phyloP scores from a whole-genome alignment of 1,284 basidiomycete genomes.

The Taiwanofungus camphoratus region DNA sequence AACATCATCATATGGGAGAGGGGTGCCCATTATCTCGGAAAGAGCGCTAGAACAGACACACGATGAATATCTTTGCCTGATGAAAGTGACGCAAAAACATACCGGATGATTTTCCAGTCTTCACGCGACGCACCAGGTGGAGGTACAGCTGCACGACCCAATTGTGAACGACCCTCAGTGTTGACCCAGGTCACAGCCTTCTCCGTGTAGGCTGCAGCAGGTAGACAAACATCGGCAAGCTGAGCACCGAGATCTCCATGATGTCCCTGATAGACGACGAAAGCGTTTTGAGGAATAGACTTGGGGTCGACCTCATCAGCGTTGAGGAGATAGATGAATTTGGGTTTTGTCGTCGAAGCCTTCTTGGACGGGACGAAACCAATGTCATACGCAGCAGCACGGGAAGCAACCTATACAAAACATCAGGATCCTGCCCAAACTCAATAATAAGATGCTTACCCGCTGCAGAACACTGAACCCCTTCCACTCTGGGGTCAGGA shows the following conservation, averaged over 20 bases:
- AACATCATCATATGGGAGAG: constrained; percentile 90
- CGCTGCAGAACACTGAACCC: constrained; percentile 93
- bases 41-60: constrained; percentile 54
- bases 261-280: constrained; percentile 99
- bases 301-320: constrained; percentile 92
- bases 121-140: constrained; percentile 93
- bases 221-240: constrained; percentile 93
- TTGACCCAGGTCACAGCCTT: constrained; percentile 95
- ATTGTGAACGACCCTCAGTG: constrained; percentile 91
- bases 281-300: constrained; percentile 90
- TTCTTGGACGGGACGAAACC: constrained; percentile 85
- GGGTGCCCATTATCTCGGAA: constrained; percentile 79
- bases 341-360: constrained; percentile 75
- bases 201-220: constrained; percentile 94
- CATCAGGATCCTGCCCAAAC: too few relatives aligned
- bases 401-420: constrained; percentile 69
- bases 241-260: constrained; percentile 97
- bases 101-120: constrained; percentile 99
- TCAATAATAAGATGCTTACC: constrained; percentile 38
- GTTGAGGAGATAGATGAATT: constrained; percentile 96
- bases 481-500: constrained; percentile 92
- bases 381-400: constrained; percentile 93
- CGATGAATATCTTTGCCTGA: neutral
- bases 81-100: constrained; percentile 16
- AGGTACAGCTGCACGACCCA: constrained; percentile 90